Percentiles rank a stretch among this genome's conserved stretches.
phyloP scores from a whole-genome alignment of 2,329 filamentous ascomycete species.

The Ophiostoma novo-ulmi region DNA sequence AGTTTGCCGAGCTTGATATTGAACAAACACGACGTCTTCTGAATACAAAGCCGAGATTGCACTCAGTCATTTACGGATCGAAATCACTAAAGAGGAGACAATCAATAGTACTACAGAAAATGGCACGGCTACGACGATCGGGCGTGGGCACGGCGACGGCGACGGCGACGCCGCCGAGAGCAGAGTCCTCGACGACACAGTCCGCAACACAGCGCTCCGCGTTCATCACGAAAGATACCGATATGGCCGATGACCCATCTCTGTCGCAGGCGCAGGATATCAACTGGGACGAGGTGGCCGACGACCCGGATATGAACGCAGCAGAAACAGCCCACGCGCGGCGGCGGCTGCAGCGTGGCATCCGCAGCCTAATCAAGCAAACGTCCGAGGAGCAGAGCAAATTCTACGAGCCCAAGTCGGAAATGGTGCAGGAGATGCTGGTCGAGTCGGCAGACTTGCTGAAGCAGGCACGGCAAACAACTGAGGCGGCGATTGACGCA shows the following conservation, averaged over 20 bases:
- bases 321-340: slow-evolving; percentile 73
- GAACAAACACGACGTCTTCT: background rate
- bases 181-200: background rate
- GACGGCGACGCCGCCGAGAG: background rate
- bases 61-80: too few species aligned
- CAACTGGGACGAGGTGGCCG: slow-evolving; percentile 31
- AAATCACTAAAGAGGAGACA: background rate
- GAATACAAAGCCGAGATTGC: background rate
- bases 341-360: slow-evolving; percentile 47
- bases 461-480: slow-evolving; percentile 73
- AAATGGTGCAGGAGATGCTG: slow-evolving; percentile 61
- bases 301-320: slow-evolving; percentile 63
- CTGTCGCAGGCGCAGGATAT: slow-evolving; percentile 25
- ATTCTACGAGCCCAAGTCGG: slow-evolving; percentile 60
- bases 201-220: background rate
- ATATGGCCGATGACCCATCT: slow-evolving; percentile 28
- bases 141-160: background rate
- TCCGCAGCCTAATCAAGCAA: slow-evolving; percentile 51
- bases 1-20: background rate
- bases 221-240: background rate
- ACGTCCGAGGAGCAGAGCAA: slow-evolving; percentile 63
- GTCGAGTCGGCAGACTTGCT: slow-evolving; percentile 60
- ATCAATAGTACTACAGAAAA: background rate
- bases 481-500: slow-evolving; percentile 85
- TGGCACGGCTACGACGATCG: slow-evolving; percentile 4